These are phyloP conservation scores for Colletotrichum incanum DNA, from an alignment of 2,329 filamentous ascomycete species.

Conservation along the genomic window DNA sequence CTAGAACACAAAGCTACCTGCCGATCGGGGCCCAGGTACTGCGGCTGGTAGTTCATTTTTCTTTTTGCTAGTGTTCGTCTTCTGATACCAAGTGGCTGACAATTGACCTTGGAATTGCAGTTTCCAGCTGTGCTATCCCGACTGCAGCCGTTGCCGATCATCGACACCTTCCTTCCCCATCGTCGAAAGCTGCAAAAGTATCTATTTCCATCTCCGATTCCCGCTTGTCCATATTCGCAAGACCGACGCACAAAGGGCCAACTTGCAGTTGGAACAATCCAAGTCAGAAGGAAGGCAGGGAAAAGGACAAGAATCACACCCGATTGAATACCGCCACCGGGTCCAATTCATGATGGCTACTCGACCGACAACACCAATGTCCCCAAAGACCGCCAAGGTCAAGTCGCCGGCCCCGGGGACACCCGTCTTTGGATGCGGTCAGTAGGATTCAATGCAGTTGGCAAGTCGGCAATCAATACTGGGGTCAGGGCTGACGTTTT, in stretches of 20 bases:
- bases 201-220: background rate
- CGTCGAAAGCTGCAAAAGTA: background rate
- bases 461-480: slow-evolving; percentile 39
- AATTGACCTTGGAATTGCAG: background rate
- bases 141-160: slow-evolving; percentile 19
- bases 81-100: slow-evolving; percentile 8
- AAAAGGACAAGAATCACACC: background rate
- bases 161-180: slow-evolving; percentile 20
- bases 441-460: slow-evolving; percentile 49
- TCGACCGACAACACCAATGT: slow-evolving; percentile 65
- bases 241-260: background rate
- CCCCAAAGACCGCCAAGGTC: slow-evolving; percentile 72
- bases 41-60: background rate
- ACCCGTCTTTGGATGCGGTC: slow-evolving; percentile 77
- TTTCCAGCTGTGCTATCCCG: slow-evolving; percentile 6
- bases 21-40: background rate
- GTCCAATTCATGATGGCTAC: slow-evolving; percentile 57
- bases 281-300: background rate
- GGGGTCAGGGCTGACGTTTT: slow-evolving; percentile 27
- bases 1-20: background rate
- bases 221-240: background rate
- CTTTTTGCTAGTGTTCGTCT: background rate
- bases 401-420: slow-evolving; percentile 72
- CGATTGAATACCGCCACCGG: background rate
- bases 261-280: background rate